Conservation (phyloP, 2,329 filamentous ascomycete species). For the Botrytis cinerea region DNA sequence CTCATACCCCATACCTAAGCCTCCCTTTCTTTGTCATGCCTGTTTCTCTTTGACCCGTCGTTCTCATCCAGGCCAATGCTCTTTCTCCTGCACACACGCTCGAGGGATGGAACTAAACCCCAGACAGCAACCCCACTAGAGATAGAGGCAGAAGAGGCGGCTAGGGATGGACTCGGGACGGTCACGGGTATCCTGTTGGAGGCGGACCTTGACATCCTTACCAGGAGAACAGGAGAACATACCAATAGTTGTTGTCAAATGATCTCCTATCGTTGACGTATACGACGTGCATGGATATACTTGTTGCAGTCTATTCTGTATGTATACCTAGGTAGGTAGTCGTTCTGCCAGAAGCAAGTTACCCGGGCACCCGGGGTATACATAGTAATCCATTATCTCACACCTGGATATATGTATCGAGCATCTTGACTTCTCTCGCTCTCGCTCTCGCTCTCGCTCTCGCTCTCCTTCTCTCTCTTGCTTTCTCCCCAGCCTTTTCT, state of each 20-base stretch:
- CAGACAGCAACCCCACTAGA: slow-evolving; percentile 10
- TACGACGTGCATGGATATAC: background rate
- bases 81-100: background rate
- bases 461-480: background rate
- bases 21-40: background rate
- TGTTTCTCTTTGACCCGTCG: slow-evolving; percentile 6
- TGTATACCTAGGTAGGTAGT: background rate
- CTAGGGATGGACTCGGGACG: background rate
- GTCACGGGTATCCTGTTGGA: background rate
- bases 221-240: slow-evolving; percentile 5
- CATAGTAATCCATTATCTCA: background rate
- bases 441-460: background rate
- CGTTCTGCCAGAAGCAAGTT: background rate
- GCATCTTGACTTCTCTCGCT: background rate
- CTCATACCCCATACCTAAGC: background rate
- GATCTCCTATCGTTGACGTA: background rate
- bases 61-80: background rate
- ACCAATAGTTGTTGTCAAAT: background rate
- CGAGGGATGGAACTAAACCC: slow-evolving; percentile 5
- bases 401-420: background rate
- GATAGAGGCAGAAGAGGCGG: slow-evolving; percentile 10
- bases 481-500: background rate
- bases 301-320: background rate
- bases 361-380: background rate
- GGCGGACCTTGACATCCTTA: background rate